Percentiles rank a stretch among this genome's conserved stretches.
These are phyloP conservation scores for Fonsecaea pedrosoi DNA, from an alignment of 2,329 filamentous ascomycete species.

Conservation along the genomic window DNA sequence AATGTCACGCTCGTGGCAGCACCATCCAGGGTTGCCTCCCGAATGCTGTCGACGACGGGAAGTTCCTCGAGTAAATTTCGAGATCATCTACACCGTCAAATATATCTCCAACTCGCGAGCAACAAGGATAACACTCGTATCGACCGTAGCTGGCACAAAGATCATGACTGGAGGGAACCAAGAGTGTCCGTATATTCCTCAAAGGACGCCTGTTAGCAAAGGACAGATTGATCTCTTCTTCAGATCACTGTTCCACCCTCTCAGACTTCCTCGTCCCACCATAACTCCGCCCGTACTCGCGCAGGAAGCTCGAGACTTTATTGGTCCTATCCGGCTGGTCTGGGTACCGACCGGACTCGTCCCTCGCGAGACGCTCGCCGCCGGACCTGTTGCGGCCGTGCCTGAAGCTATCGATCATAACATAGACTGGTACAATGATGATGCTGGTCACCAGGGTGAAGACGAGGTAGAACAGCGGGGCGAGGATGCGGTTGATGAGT, in stretches of 20 bases:
- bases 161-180: too few species aligned
- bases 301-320: conserved; percentile 16
- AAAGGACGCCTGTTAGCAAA: background rate
- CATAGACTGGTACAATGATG: conserved; percentile 31
- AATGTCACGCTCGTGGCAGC: too few species aligned
- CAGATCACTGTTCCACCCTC: background rate
- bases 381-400: conserved; percentile 22
- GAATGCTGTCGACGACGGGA: too few species aligned
- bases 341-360: conserved; percentile 8
- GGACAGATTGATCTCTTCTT: background rate
- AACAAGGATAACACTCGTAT: too few species aligned
- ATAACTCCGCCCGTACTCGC: conserved; percentile 19
- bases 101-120: too few species aligned
- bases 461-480: conserved; percentile 33
- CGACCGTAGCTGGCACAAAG: too few species aligned
- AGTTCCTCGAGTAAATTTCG: too few species aligned
- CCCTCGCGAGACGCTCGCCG: conserved; percentile 11
- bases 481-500: conserved; percentile 31
- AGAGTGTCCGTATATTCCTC: background rate
- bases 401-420: conserved; percentile 34
- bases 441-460: conserved; percentile 32
- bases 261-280: background rate
- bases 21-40: too few species aligned
- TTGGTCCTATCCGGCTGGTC: conserved; percentile 13
- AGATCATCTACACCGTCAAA: too few species aligned